Conservation (phyloP, 179 eudicot genomes). For the Silene coronaria region DNA sequence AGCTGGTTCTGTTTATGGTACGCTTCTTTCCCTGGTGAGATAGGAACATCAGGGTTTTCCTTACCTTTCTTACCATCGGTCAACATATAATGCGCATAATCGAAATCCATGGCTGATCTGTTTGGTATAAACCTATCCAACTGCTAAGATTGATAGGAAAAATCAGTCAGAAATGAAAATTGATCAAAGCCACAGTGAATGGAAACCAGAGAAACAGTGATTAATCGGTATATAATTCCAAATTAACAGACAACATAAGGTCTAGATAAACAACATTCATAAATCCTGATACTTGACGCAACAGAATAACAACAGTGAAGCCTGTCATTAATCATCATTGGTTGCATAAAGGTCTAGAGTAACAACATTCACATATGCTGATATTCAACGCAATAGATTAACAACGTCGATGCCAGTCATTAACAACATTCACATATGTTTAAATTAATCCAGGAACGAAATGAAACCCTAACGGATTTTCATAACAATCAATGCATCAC, state of each 20-base stretch:
- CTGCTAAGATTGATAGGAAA: constrained; percentile 26
- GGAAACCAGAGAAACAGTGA: too few species aligned
- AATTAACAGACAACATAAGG: constrained; percentile 24
- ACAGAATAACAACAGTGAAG: too few species aligned
- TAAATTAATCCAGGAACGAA: background rate
- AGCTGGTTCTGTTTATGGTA: constrained; percentile 70
- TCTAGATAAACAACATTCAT: background rate
- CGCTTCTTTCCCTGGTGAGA: constrained; percentile 75
- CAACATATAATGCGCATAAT: constrained; percentile 74
- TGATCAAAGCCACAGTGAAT: constrained; percentile 26
- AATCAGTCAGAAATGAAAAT: constrained; percentile 9
- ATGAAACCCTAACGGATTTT: too few species aligned
- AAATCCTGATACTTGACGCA: background rate
- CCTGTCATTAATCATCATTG: too few species aligned
- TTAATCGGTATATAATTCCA: constrained; percentile 29
- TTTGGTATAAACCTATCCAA: constrained; percentile 87
- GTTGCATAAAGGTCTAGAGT: too few species aligned
- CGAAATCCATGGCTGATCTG: constrained; percentile 82
- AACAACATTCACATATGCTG: background rate
- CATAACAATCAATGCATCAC: background rate
- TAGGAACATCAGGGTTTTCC: constrained; percentile 48
- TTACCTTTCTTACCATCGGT: constrained; percentile 64
- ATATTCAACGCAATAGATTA: too few species aligned
- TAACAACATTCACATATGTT: background rate
- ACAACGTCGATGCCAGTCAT: too few species aligned